Evolutionary conservation across 1,284 basidiomycete genomes (phyloP).

Genomic region (Ganoderma resinaceum): DNA sequence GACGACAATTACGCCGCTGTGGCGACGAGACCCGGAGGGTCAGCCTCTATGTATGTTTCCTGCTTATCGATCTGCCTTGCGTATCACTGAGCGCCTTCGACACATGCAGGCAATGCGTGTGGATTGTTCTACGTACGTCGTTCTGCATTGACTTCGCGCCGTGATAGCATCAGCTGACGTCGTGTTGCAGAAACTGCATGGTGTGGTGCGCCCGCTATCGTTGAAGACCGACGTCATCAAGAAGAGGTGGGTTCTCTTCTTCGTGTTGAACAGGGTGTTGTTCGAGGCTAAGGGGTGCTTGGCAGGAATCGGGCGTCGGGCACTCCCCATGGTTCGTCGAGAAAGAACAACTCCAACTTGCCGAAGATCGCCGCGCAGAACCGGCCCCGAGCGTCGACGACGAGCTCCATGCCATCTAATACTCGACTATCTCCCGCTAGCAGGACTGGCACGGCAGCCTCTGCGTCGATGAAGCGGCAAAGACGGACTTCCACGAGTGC

Average conservation of each 20-base stretch:
- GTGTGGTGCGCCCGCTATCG: conserved; percentile 91
- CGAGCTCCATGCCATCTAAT: conserved; percentile 59
- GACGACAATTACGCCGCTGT: conserved; percentile 95
- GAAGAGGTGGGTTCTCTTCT: conserved; percentile 76
- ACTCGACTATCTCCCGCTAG: conserved; percentile 47
- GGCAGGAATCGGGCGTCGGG: conserved; percentile 81
- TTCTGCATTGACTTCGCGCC: conserved; percentile 1
- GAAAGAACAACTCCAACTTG: conserved; percentile 63
- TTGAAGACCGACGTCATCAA: conserved; percentile 98
- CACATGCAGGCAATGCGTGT: conserved; percentile 76
- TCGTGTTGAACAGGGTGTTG: conserved; percentile 11
- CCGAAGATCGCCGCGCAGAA: conserved; percentile 76
- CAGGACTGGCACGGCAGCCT: conserved; percentile 43
- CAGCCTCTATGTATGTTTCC: conserved; percentile 83
- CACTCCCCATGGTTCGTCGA: conserved; percentile 63
- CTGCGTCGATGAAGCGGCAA: conserved; percentile 75
- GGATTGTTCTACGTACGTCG: conserved; percentile 87
- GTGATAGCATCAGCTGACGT: conserved; percentile 10
- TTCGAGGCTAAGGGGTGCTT: conserved; percentile 13
- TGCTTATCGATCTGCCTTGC: conserved; percentile 23
- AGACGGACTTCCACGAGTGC: conserved; percentile 73
- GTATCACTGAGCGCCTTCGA: conserved; percentile 19
- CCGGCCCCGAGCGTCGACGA: conserved; percentile 69
- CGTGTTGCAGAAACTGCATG: conserved; percentile 84
- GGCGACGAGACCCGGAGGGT: conserved; percentile 95